Conservation (phyloP, 202 grass and related monocot genomes). For the Zoysia matrella region DNA sequence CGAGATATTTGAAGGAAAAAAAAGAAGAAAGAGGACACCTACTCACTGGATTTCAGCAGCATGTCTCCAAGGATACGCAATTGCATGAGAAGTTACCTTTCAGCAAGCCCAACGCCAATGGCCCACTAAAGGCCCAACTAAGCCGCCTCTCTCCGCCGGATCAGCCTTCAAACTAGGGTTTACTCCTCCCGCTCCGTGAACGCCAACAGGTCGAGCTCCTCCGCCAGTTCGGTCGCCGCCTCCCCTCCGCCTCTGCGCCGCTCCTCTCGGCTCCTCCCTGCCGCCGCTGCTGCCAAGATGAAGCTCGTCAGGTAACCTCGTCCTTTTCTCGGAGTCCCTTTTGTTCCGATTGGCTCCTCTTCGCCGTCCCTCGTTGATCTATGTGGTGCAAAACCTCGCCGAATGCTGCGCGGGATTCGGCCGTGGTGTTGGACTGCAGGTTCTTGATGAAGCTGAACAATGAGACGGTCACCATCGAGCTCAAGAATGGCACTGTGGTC, state of each 20-base stretch:
- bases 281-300: conserved; percentile 38
- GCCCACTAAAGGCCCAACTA: conserved; percentile 38
- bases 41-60: too few species aligned
- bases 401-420: conserved; percentile 40
- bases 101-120: not conserved
- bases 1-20: too few species aligned
- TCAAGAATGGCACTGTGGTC: conserved; percentile 79
- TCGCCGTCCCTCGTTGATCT: not conserved
- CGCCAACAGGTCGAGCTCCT: conserved; percentile 43
- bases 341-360: not conserved
- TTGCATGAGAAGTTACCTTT: not conserved
- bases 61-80: not conserved
- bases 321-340: not conserved
- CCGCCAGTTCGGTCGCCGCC: conserved; percentile 13
- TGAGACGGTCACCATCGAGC: conserved; percentile 84
- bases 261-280: not conserved
- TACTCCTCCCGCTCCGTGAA: conserved; percentile 48
- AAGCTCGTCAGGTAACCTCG: conserved; percentile 57
- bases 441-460: conserved; percentile 92
- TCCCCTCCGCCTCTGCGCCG: conserved; percentile 19
- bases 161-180: conserved; percentile 65
- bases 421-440: conserved; percentile 37
- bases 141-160: conserved; percentile 26
- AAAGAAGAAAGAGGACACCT: too few species aligned
- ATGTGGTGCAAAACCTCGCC: conserved; percentile 22